Conservation (phyloP, 1,284 basidiomycete genomes). For the Coniophora puteana region DNA sequence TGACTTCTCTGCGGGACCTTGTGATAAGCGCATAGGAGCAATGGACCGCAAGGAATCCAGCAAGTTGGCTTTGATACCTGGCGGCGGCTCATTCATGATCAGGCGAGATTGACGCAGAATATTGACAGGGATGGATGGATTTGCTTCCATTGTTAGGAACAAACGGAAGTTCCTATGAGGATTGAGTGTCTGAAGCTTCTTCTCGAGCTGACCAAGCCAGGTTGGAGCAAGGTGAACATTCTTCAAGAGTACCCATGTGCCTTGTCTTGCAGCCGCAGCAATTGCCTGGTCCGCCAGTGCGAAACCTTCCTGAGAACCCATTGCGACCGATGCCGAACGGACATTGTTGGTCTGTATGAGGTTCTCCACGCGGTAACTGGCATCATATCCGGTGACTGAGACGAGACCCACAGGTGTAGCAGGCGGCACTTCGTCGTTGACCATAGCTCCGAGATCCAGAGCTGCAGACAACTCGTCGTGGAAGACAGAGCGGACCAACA, state of each 20-base stretch:
- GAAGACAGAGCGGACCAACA: constrained; percentile 77
- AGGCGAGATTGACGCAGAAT: constrained; percentile 92
- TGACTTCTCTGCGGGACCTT: constrained; percentile 88
- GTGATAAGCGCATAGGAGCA: constrained; percentile 60
- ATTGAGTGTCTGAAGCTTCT: constrained; percentile 90
- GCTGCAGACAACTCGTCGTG: constrained; percentile 75
- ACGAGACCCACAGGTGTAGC: constrained; percentile 86
- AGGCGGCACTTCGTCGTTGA: constrained; percentile 74
- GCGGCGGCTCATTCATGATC: constrained; percentile 97
- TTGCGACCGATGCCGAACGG: constrained; percentile 85
- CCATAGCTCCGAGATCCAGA: constrained; percentile 76
- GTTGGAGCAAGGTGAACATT: constrained; percentile 93
- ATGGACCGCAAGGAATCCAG: constrained; percentile 87
- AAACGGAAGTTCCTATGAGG: constrained; percentile 89
- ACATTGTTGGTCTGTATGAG: constrained; percentile 75
- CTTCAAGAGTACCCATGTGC: constrained; percentile 92
- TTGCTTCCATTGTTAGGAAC: constrained; percentile 96
- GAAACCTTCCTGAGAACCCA: constrained; percentile 99
- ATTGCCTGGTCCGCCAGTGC: constrained; percentile 93
- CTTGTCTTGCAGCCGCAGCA: constrained; percentile 83
- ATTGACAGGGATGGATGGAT: constrained; percentile 89
- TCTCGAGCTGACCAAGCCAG: constrained; percentile 94
- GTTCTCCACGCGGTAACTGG: constrained; percentile 91
- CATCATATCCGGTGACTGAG: constrained; percentile 95
- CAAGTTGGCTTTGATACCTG: constrained; percentile 92